Percentiles rank a stretch among this genome's conserved stretches.
phyloP scores from a whole-genome alignment of 345 rosid species.

The Hirschfeldia incana region DNA sequence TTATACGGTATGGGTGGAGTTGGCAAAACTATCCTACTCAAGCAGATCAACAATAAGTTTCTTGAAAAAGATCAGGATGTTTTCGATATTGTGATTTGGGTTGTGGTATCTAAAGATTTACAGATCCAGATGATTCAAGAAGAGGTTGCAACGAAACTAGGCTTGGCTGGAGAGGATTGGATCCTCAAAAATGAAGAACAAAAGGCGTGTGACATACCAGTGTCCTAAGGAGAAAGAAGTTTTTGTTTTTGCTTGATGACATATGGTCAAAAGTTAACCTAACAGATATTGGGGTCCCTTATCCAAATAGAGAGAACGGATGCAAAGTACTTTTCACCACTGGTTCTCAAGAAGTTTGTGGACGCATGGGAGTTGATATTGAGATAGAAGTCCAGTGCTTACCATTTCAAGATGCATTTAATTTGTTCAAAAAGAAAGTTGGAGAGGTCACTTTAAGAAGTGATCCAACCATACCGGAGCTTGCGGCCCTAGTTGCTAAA shows the following conservation, averaged over 20 bases:
- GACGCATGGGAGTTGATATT: background rate
- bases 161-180: background rate
- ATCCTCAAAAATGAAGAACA: background rate
- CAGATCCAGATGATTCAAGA: constrained; percentile 15
- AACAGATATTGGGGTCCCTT: constrained; percentile 7
- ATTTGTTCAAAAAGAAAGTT: constrained; percentile 23
- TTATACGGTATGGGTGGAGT: constrained; percentile 17
- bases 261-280: constrained; percentile 24
- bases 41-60: background rate
- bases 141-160: background rate
- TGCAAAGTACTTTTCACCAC: constrained; percentile 26
- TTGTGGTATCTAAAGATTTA: constrained; percentile 17
- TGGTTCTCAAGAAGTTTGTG: constrained; percentile 14
- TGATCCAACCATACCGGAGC: constrained; percentile 11
- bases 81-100: background rate
- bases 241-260: constrained; percentile 31
- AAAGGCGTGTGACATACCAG: background rate
- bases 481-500: background rate
- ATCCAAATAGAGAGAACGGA: background rate
- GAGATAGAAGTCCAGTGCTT: constrained; percentile 25
- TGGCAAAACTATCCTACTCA: background rate
- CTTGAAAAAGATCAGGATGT: background rate
- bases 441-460: background rate
- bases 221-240: constrained; percentile 5
- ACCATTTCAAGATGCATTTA: background rate